phyloP scores from a whole-genome alignment of 2,329 filamentous ascomycete genomes.

The Ustulina deusta region DNA sequence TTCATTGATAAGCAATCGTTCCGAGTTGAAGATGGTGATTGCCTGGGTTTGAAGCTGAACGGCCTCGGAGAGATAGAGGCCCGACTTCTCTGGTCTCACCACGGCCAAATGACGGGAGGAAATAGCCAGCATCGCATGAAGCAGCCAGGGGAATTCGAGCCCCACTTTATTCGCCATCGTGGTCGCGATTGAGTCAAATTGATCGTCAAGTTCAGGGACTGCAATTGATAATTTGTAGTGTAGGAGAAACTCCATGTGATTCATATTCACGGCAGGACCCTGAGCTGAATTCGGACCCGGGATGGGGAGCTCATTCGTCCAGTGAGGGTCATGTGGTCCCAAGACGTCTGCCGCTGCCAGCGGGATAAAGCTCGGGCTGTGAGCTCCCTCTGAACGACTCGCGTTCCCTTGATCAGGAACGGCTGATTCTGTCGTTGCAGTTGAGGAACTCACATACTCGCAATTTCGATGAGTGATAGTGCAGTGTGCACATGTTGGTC shows the following conservation, averaged over 20 bases:
- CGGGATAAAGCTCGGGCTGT: background rate
- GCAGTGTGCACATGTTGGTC: conserved; percentile 48
- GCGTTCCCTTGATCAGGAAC: conserved; percentile 4
- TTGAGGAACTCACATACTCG: conserved; percentile 37
- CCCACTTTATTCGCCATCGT: conserved; percentile 42
- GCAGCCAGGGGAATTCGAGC: conserved; percentile 51
- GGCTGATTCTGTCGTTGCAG: conserved; percentile 9
- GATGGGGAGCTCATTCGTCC: conserved; percentile 11
- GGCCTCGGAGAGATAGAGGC: conserved; percentile 45
- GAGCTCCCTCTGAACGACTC: background rate
- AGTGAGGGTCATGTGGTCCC: background rate
- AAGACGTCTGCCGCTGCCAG: background rate
- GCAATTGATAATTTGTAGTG: conserved; percentile 50
- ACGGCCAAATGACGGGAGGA: conserved; percentile 53
- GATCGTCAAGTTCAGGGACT: conserved; percentile 38
- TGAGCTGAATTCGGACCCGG: background rate
- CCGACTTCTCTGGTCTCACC: conserved; percentile 43
- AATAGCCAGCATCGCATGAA: conserved; percentile 54
- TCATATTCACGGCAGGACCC: conserved; percentile 47
- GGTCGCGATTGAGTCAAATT: conserved; percentile 31
- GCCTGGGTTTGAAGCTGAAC: conserved; percentile 51
- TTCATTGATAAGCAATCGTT: conserved; percentile 40
- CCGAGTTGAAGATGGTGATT: conserved; percentile 49
- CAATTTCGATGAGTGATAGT: conserved; percentile 47
- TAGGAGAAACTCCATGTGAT: conserved; percentile 53